Evolutionary conservation across 2,329 filamentous ascomycete genomes (phyloP), one percentile per base, ranked within the genome.

Genomic region (Coleophoma crateriformis): DNA sequence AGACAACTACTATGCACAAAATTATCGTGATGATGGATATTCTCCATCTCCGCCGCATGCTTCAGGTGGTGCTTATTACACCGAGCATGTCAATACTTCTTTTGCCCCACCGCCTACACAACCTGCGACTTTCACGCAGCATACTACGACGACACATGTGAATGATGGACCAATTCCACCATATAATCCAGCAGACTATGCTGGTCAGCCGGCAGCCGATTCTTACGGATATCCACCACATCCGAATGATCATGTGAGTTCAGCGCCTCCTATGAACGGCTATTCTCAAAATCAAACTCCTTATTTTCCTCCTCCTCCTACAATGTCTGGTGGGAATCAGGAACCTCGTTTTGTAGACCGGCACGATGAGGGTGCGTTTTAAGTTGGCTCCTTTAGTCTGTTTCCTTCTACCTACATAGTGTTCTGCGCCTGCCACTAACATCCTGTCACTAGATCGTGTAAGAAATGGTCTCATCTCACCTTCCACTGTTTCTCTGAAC

Each of bases 231-330:
- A 62, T 43, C 57, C 60, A 13, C 51, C 53, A 17, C 20, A 50
- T 13, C 50, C 58, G 33, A 60, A 58, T 59, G 58, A 63, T 47
- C 63, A 66, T 64, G 63, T 66, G 62, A 66, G 63, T 66, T 49
- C 53, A 58, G 49, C 49, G 52, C 47, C 53, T 47, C n/a, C 34
- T 46, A 49, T 54, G 50, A 35, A 46, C 48, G 38, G 22, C 46
- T 33, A 32, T 43, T 48, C 46, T 37, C 46, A 41, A 48, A 33
- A 41, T 41, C 14, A 41, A 42, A 33, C 22, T 38, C 56, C 58
- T 39, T 60, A 58, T 54, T 60, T 61, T 41, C 57, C 58, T 57
- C 56, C 57, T 52, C 58, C 60, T 46, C 58, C 60, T 53, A 53
- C 54, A n/a, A 44, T 44, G 41, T 44, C 41, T 32, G 41, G 41